Evolutionary conservation across 768 basidiomycete species (phyloP), one percentile per base, ranked within the genome.

Genomic region (Mycena rebaudengoi): DNA sequence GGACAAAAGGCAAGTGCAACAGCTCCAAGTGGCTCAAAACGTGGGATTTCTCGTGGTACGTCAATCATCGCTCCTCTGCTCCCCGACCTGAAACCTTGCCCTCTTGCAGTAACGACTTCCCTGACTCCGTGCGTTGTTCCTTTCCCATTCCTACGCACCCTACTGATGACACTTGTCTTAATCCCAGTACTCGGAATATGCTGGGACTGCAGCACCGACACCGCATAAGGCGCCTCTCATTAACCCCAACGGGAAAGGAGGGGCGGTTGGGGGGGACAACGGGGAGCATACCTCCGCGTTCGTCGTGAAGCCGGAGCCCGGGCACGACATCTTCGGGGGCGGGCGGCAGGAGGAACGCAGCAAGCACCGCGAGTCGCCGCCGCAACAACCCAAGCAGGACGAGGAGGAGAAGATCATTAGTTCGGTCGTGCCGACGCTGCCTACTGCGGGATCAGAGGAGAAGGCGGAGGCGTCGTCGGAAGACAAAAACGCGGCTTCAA

Each of bases 1-100:
- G 97, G 98, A 98, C 97, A 32, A 93, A 84, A 78, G 73, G 70
- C 8, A 83, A 93, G 64, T 99, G 98, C 69, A 74, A 83, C 52
- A 84, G 79, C 39, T 89, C 94, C 1, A 90, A 88, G 72, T 96
- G 95, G 94, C 68, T 97, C 39, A 94, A 90, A 80, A 92, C 90
- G 5, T 99, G 98, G 98, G 98, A 99, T 77, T 98, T 99, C 75
- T 85, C 88, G 28, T 99, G 96, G 91, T 89, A 71, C 40, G 85
- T 75, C 18, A 26, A 18, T 13, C 44, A 0, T 12, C 43, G 14
- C 33, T 7, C 29, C 13, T 28, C 25, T 16, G 28, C 40, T 29
- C 30, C 18, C 30, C 63, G 39, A 48, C 51, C n/a, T n/a, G n/a
- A n/a, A n/a, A n/a, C n/a, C n/a, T n/a, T 61, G n/a, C 55, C n/a